Conservation (phyloP, 768 basidiomycete species). For the Tricholomella constricta region DNA sequence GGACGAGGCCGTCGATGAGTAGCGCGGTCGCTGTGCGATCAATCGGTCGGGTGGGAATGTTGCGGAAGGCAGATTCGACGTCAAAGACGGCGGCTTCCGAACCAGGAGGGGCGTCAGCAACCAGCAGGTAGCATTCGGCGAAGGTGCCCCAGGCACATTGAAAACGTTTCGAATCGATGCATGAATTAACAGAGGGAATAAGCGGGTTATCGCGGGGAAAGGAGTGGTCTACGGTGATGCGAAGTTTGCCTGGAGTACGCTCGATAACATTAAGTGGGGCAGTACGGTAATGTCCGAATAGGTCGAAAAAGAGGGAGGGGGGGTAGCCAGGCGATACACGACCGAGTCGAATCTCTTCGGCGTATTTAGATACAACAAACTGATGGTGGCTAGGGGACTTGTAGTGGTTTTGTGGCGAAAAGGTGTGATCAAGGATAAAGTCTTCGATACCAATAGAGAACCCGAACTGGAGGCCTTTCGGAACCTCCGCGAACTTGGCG, state of each 20-base stretch:
- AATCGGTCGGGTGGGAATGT: background rate
- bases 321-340: conserved; percentile 1
- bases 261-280: background rate
- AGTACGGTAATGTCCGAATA: conserved; percentile 2
- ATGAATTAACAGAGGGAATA: background rate
- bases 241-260: background rate
- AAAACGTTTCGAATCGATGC: background rate
- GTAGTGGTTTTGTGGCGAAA: conserved; percentile 4
- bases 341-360: background rate
- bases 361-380: background rate
- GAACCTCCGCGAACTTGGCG: background rate
- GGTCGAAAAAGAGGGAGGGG: background rate
- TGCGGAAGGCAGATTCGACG: background rate
- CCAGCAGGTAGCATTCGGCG: background rate
- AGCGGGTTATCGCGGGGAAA: background rate
- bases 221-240: conserved; percentile 1
- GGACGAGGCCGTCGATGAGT: background rate
- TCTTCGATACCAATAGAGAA: conserved; percentile 1
- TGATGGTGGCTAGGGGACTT: background rate
- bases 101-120: background rate
- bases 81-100: background rate
- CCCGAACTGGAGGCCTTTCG: background rate
- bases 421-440: background rate
- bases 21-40: background rate
- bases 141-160: background rate